These are phyloP conservation scores for Xylaria flabelliformis DNA, from an alignment of 495 filamentous ascomycete species.

Conservation along the genomic window DNA sequence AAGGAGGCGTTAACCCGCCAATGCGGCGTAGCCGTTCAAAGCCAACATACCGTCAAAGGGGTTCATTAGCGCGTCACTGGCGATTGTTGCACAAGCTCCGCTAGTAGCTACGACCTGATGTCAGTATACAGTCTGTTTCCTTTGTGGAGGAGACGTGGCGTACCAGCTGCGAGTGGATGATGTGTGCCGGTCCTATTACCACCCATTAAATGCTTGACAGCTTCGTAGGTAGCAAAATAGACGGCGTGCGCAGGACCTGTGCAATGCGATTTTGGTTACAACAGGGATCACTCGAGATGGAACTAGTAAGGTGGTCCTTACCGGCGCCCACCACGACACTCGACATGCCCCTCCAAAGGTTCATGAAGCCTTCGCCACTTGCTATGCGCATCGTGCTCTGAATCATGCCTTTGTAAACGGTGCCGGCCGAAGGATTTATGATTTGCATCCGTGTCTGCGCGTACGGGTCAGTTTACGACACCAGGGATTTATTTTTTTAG, in stretches of 20 bases:
- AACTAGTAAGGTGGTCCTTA: conserved; percentile 50
- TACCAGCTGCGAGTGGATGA: conserved; percentile 92
- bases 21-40: not conserved
- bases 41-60: conserved; percentile 89
- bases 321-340: conserved; percentile 96
- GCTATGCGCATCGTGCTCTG: conserved; percentile 93
- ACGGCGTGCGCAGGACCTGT: conserved; percentile 95
- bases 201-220: conserved; percentile 93
- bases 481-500: conserved; percentile 8
- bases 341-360: conserved; percentile 94
- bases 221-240: conserved; percentile 97
- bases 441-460: conserved; percentile 95
- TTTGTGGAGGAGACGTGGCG: conserved; percentile 34
- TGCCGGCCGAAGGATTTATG: conserved; percentile 82
- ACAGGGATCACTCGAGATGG: not conserved
- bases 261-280: conserved; percentile 27
- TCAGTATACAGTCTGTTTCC: conserved; percentile 25
- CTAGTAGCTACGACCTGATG: conserved; percentile 69
- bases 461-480: conserved; percentile 23
- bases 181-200: conserved; percentile 88
- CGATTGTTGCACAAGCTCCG: conserved; percentile 93
- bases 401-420: conserved; percentile 87
- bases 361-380: conserved; percentile 83
- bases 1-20: not conserved
- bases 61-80: conserved; percentile 98